Percentiles rank a stretch among this genome's conserved stretches.
phyloP scores from a whole-genome alignment of 345 rosid genomes.

The Atalantia buxifolia region DNA sequence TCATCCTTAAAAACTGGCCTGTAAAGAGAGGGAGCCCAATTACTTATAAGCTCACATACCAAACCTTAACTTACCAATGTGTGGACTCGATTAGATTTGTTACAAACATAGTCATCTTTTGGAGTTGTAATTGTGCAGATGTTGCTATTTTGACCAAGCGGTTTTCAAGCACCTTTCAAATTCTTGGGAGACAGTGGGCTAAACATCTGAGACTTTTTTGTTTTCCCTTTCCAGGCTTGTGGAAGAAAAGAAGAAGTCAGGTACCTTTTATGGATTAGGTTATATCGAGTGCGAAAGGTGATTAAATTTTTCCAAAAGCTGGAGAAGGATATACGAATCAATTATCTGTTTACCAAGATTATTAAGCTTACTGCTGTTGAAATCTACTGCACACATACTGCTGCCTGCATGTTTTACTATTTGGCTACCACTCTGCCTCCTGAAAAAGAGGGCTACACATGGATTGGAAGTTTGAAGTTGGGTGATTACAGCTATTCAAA shows the following conservation, averaged over 20 bases:
- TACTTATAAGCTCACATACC: too few relatives aligned
- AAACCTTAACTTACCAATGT: too few relatives aligned
- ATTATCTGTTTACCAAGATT: slow-evolving; percentile 70
- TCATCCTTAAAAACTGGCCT: too few relatives aligned
- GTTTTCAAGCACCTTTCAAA: too few relatives aligned
- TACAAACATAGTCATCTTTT: not conserved
- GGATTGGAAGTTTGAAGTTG: slow-evolving; percentile 86
- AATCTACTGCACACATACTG: slow-evolving; percentile 82
- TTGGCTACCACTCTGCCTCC: slow-evolving; percentile 76
- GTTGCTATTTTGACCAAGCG: not conserved
- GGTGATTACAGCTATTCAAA: slow-evolving; percentile 70
- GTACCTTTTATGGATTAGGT: too few relatives aligned
- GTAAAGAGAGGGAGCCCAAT: too few relatives aligned
- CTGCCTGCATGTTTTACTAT: slow-evolving; percentile 86
- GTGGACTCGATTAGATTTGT: too few relatives aligned
- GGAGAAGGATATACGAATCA: slow-evolving; percentile 78
- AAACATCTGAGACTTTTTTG: too few relatives aligned
- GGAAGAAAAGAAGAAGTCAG: too few relatives aligned
- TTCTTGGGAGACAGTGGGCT: too few relatives aligned
- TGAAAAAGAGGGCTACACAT: slow-evolving; percentile 67
- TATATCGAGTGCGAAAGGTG: too few relatives aligned
- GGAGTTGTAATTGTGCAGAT: not conserved
- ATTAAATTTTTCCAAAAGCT: slow-evolving; percentile 46
- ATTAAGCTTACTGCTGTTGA: slow-evolving; percentile 72
- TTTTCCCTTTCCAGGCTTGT: too few relatives aligned